phyloP scores from a whole-genome alignment of 768 basidiomycete genomes.

The Imleria badia region DNA sequence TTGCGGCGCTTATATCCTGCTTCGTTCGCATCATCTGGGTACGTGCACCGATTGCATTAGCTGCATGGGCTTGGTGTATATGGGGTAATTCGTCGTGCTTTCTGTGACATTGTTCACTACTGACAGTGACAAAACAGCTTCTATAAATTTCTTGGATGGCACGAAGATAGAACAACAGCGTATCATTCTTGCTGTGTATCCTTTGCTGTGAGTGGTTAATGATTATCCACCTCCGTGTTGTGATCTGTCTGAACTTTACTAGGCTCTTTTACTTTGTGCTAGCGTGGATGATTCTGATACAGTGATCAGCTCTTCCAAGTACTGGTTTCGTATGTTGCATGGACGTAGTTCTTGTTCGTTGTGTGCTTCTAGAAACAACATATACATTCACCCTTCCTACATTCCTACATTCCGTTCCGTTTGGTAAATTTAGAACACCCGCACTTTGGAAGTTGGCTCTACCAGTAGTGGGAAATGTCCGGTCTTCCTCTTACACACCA shows the following conservation, averaged over 20 bases:
- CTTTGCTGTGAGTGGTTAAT: slow-evolving; percentile 74
- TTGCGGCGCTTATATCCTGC: slow-evolving; percentile 84
- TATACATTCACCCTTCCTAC: not conserved
- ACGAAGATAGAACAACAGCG: slow-evolving; percentile 91
- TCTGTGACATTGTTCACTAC: not conserved
- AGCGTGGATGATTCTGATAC: slow-evolving; percentile 97
- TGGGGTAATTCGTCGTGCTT: slow-evolving; percentile 65
- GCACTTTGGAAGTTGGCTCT: not conserved
- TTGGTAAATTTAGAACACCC: not conserved
- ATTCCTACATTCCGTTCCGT: not conserved
- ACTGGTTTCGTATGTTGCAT: slow-evolving; percentile 4
- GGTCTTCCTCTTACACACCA: not conserved
- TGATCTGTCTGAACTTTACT: slow-evolving; percentile 2
- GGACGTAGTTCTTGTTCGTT: slow-evolving; percentile 15
- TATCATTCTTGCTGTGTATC: slow-evolving; percentile 92
- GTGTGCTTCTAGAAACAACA: not conserved
- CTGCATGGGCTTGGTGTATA: slow-evolving; percentile 94
- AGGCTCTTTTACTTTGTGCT: slow-evolving; percentile 93
- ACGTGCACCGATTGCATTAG: slow-evolving; percentile 79
- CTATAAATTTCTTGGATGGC: slow-evolving; percentile 93
- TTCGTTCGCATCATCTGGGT: slow-evolving; percentile 86
- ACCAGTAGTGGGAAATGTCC: not conserved
- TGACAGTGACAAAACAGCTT: slow-evolving; percentile 49
- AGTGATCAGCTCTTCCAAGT: slow-evolving; percentile 40
- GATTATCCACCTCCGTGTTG: not conserved